Base-by-base conservation (phyloP, 768 basidiomycete genomes). In the Tephrocybe sp. region DNA sequence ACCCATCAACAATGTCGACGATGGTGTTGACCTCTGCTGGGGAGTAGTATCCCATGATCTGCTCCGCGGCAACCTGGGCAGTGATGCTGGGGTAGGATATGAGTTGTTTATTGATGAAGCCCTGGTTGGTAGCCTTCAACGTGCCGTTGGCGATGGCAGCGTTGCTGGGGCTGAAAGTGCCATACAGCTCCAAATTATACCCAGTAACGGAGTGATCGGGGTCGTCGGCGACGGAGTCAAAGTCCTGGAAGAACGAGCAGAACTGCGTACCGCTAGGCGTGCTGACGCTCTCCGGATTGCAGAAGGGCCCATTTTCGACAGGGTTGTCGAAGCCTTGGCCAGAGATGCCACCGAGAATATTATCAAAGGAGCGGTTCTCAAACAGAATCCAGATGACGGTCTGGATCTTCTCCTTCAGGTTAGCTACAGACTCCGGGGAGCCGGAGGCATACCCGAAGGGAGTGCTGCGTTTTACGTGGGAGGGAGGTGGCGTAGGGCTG, bases 341-440 rank as follows among this genome's bases (percentile, higher is more conserved):
- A 1, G 45, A 43, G 13, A 66, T 38, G 18, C 53, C 61, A 13
- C 65, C 65, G 22, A 65, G 56, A 47, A 66, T 60, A 39, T 61
- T 64, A 48, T 66, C 65, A 47, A 66, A 66, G 1, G 65, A 65
- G 6, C 63, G 59, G 41, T 66, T 66, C 48, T 66, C 65, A 39
- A 61, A 54, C 1, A 66, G 37, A 22, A 66, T 27, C 47, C 58
- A 56, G 25, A 66, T 60, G 30, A 66, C 62, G 36, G 59, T 55
- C 43, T 60, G 48, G 49, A 56, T 53, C 9, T 52, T 46, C 19
- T 52, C 51, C 31, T 27, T 45, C 21, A 45, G 16, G 32, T 34
- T 34, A 12, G 32, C 32, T 11, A 34, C 32, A 16, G 38, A 40
- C 19, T 40, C 11, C 28, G 40, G 9, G 25, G 31, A 26, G 25